Percentiles rank a stretch among this genome's conserved stretches.
Evolutionary conservation across 345 rosid species (phyloP).

Genomic region (Gossypium turneri): DNA sequence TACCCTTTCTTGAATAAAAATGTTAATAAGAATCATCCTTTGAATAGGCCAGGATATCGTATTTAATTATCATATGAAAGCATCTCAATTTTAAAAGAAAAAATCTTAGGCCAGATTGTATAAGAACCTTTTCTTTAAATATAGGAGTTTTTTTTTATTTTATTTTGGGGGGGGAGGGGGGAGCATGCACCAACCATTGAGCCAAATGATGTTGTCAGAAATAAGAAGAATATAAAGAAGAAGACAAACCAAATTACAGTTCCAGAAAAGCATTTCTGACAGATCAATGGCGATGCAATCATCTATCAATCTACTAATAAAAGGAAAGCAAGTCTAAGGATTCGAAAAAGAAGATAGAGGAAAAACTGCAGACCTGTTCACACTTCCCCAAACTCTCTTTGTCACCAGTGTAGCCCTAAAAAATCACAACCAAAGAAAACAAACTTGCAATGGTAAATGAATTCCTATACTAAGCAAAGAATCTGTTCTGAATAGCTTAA

Average conservation of each 20-base stretch:
- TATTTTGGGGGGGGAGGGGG: neutral
- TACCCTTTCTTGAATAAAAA: neutral
- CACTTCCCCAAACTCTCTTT: constrained; percentile 82
- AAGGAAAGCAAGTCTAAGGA: neutral
- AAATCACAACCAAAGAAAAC: constrained; percentile 10
- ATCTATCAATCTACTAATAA: constrained; percentile 2
- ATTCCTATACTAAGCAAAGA: neutral
- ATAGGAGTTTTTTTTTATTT: neutral
- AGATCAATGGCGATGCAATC: neutral
- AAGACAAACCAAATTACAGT: constrained; percentile 4
- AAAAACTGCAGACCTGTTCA: constrained; percentile 69
- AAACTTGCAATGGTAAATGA: neutral
- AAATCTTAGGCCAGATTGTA: neutral
- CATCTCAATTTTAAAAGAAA: constrained; percentile 2
- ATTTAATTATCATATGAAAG: neutral
- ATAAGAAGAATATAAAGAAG: neutral
- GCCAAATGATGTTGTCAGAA: neutral
- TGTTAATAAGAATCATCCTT: neutral
- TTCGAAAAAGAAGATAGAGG: constrained; percentile 9
- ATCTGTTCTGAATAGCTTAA: constrained; percentile 8
- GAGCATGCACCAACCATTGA: neutral
- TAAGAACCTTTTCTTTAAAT: neutral
- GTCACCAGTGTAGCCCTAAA: constrained; percentile 80
- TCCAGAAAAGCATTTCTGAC: neutral
- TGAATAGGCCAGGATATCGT: neutral